Base-by-base conservation (phyloP, 371 early-diverging fungal genomes). In the Mortierella sp. region DNA sequence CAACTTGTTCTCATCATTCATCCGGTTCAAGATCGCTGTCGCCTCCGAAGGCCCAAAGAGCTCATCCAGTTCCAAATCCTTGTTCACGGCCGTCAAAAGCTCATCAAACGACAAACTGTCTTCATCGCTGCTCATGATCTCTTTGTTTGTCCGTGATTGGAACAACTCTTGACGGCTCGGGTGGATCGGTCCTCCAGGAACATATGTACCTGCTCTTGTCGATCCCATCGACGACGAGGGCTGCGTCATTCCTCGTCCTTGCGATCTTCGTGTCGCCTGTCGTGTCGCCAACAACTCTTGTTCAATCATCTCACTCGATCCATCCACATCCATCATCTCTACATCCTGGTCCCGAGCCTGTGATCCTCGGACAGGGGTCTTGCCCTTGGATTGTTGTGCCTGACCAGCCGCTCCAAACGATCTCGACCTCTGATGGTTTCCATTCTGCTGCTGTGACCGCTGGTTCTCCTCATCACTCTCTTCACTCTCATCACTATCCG, bases 1-100 rank as follows among this genome's bases (percentile, higher is more conserved):
- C 66, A 93, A 81, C 67, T 92, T 87, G 81, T 94, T 94, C 25
- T 77, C 86, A 18, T 79, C 76, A 46, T 87, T 82, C 93, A 94
- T 88, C 57, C 72, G 72, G 51, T 70, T 70, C 70, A 90, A 76
- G 25, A 84, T 86, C 9, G 81, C 82, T 21, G 84, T 83, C 4
- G 86, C 85, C 80, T 90, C 90, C 30, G 67, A 66, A 1, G 70
- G 70, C 16, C 84, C 72, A 64, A 82, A 85, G 25, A 68, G 64
- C 25, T 75, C 80, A 12, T 68, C 60, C 26, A 85, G 66, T 19
- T 74, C 60, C 30, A 88, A 56, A 12, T 59, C 72, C 25, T 66
- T 50, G 63, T 89, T 91, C 43, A 89, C 72, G 7, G 72, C 76
- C n/a, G 60, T 50, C 43, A 84, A 69, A 26, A 89, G 60, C 15